These are phyloP conservation scores for Luzula sylvatica DNA, from an alignment of 176 grass and related monocot species.

Conservation along the genomic window DNA sequence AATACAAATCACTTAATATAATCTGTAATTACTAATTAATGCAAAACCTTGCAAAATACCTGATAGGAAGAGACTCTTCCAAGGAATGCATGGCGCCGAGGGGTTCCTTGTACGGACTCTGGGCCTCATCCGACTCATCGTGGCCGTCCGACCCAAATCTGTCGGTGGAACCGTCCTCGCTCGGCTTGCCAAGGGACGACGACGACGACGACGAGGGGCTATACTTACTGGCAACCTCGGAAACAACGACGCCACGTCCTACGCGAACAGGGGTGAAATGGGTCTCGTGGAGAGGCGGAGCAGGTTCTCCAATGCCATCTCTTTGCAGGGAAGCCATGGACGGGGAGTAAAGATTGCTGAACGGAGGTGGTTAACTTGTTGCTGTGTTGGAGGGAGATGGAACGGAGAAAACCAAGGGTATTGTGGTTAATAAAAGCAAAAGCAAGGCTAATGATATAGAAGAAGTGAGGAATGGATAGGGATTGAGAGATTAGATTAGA, in stretches of 20 bases:
- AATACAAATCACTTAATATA: background rate
- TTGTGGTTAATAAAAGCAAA: background rate
- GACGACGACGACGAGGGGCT: conserved; percentile 2
- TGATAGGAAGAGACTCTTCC: conserved; percentile 49
- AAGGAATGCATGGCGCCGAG: conserved; percentile 22
- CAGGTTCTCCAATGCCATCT: no score
- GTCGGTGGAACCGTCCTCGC: conserved; percentile 9
- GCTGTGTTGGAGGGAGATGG: no score
- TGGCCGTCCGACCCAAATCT: conserved; percentile 15
- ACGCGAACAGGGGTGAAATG: no score
- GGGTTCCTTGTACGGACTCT: conserved; percentile 35
- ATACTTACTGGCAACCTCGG: background rate
- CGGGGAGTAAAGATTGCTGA: no score
- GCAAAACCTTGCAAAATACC: conserved; percentile 13
- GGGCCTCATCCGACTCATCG: conserved; percentile 28
- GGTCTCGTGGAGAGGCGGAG: no score
- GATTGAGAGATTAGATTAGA: background rate
- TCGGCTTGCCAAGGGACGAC: conserved; percentile 42
- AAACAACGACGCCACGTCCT: no score
- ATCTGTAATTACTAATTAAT: no score
- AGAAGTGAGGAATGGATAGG: background rate
- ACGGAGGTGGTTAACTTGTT: no score
- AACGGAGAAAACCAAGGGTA: no score
- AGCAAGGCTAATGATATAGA: background rate
- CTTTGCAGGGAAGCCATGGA: no score